Evolutionary conservation across 2,329 filamentous ascomycete genomes (phyloP), one percentile per base, ranked within the genome.

Genomic region (Pseudogymnoascus sp.): DNA sequence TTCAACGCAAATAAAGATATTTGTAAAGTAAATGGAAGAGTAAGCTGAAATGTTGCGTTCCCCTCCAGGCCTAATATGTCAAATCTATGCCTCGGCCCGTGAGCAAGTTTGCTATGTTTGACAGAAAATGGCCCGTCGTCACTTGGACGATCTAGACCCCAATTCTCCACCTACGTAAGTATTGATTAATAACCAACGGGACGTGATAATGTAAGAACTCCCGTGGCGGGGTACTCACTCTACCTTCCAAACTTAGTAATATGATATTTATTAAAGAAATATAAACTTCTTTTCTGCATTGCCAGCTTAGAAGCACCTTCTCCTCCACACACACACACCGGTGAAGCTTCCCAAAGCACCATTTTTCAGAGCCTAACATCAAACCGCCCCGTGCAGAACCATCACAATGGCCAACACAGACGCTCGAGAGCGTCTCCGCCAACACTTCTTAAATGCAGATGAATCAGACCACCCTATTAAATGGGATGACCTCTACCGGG

Each of bases 401-500:
- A 20, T 58, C 57, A 39, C 12, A 58, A 58, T 58, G 57, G 33
- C 18, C 57, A 38, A 58, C 37, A 6, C 22, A 47, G 65, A 69
- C 7, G 64, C 60, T 8, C 65, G 70, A n/a, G 63, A 63, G 14
- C 62, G 62, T n/a, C 64, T 72, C 6, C 59, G 60, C 25, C 63
- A 65, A 9, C 70, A 71, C 59, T 71, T 72, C 63, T 54, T 61
- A 12, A 20, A 41, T 8, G 62, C 60, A 4, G 57, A 64, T 11
- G 64, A 63, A 16, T 41, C 64, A 5, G 60, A 62, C 5, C 68
- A 72, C 57, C 64, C 63, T 36, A 11, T 57, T 22, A 69, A 66
- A 66, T 85, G 82, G 82, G 74, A 80, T 65, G 69, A 73, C 25
- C 75, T 80, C 39, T 85, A 79, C 77, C 70, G 73, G 50, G 71